phyloP scores from a whole-genome alignment of 805 yeast genomes.

The Priceomyces carsonii region DNA sequence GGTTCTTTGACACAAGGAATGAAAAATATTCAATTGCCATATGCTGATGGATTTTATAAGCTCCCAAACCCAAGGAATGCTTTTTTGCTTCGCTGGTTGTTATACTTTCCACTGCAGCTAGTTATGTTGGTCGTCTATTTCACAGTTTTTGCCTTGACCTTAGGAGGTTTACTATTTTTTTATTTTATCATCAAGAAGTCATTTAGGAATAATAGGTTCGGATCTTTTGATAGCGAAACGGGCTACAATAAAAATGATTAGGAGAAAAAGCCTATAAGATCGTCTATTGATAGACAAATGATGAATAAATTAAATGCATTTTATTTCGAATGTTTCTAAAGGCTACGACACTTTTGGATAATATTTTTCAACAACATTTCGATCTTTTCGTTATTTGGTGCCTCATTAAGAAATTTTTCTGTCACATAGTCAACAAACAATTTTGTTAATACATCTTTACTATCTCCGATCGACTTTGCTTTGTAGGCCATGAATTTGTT shows the following conservation, averaged over 20 bases:
- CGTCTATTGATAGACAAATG: too few species aligned
- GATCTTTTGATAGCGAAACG: slow-evolving; percentile 25
- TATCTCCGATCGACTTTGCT: slow-evolving; percentile 35
- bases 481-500: slow-evolving; percentile 68
- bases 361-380: slow-evolving; percentile 38
- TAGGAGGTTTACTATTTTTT: slow-evolving; percentile 22
- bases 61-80: slow-evolving; percentile 29
- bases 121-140: slow-evolving; percentile 3
- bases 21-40: slow-evolving; percentile 29
- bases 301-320: slow-evolving; percentile 1
- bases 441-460: slow-evolving; percentile 32
- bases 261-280: too few species aligned
- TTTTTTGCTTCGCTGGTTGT: slow-evolving; percentile 20
- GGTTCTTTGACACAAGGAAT: slow-evolving; percentile 15
- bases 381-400: slow-evolving; percentile 23
- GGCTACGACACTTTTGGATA: slow-evolving; percentile 34
- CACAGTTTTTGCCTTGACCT: slow-evolving; percentile 3
- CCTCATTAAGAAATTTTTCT: slow-evolving; percentile 23
- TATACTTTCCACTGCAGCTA: slow-evolving; percentile 23
- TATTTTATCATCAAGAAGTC: slow-evolving; percentile 20
- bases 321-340: too few species aligned
- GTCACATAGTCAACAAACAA: slow-evolving; percentile 25
- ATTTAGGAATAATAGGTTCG: slow-evolving; percentile 17
- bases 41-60: slow-evolving; percentile 39
- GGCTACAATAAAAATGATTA: slow-evolving; percentile 21